Percentiles rank a stretch among this genome's conserved stretches.
These are phyloP conservation scores for Tephrocybe sp. DNA, from an alignment of 768 basidiomycete species.

Conservation along the genomic window DNA sequence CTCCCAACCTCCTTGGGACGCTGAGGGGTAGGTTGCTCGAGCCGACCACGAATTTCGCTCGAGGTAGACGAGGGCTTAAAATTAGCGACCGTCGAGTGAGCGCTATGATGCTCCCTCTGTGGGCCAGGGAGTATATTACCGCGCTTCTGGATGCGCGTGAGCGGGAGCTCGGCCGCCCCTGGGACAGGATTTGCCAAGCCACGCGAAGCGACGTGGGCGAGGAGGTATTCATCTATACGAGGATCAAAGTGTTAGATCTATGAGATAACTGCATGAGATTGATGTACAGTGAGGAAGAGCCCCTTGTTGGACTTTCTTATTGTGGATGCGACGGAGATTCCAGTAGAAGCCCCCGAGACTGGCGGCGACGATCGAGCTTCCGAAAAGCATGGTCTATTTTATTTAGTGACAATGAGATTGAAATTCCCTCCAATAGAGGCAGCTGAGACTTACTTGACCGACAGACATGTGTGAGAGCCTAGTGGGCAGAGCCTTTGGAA, in stretches of 20 bases:
- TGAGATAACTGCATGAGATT: neutral
- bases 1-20: slow-evolving; percentile 23
- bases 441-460: slow-evolving; percentile 9
- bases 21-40: slow-evolving; percentile 32
- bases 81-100: slow-evolving; percentile 26
- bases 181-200: slow-evolving; percentile 10
- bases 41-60: slow-evolving; percentile 13
- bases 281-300: slow-evolving; percentile 31
- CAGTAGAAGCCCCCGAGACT: slow-evolving; percentile 30
- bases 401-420: no score
- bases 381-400: slow-evolving; percentile 26
- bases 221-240: slow-evolving; percentile 30
- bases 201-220: slow-evolving; percentile 22
- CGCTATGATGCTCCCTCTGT: slow-evolving; percentile 24
- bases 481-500: neutral
- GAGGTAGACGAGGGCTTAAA: slow-evolving; percentile 21
- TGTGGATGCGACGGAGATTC: slow-evolving; percentile 26
- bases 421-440: no score
- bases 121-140: slow-evolving; percentile 17
- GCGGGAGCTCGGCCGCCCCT: slow-evolving; percentile 11
- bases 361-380: slow-evolving; percentile 25
- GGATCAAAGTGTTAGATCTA: neutral
- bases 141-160: slow-evolving; percentile 14
- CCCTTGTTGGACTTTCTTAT: slow-evolving; percentile 24
- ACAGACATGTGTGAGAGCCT: slow-evolving; percentile 1